phyloP scores from a whole-genome alignment of 768 basidiomycete genomes.

The Tylopilus subfusipes region DNA sequence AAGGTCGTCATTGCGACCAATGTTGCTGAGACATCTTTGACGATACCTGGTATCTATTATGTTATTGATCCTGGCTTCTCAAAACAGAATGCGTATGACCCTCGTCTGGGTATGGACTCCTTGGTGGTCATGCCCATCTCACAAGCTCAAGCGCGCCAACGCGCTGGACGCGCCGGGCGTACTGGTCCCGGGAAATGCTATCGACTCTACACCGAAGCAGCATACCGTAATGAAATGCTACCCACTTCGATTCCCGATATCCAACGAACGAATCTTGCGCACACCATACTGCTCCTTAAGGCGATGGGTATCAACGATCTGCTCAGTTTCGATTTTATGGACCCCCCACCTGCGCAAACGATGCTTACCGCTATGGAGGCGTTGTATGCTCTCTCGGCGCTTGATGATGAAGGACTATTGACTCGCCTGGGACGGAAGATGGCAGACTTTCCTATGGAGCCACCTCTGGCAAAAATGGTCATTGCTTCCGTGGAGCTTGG shows the following conservation, averaged over 20 bases:
- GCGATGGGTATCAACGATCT: slow-evolving; percentile 99
- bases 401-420: slow-evolving; percentile 94
- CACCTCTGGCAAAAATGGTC: slow-evolving; percentile 93
- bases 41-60: slow-evolving; percentile 98
- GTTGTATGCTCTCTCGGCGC: slow-evolving; percentile 89
- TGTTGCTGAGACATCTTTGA: slow-evolving; percentile 97
- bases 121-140: slow-evolving; percentile 98
- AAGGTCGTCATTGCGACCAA: slow-evolving; percentile 99
- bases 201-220: slow-evolving; percentile 95
- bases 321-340: slow-evolving; percentile 99
- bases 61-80: slow-evolving; percentile 98
- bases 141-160: slow-evolving; percentile 95
- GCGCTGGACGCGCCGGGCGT: slow-evolving; percentile 93
- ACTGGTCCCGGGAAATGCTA: slow-evolving; percentile 99
- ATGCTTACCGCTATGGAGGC: slow-evolving; percentile 96
- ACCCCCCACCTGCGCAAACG: slow-evolving; percentile 94
- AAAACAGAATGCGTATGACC: slow-evolving; percentile 98
- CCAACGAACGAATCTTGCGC: slow-evolving; percentile 88
- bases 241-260: slow-evolving; percentile 98
- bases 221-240: slow-evolving; percentile 98
- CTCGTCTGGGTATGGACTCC: slow-evolving; percentile 96
- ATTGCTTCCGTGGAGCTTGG: slow-evolving; percentile 97
- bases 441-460: slow-evolving; percentile 99
- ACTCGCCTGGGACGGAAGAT: slow-evolving; percentile 96
- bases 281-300: slow-evolving; percentile 92